Conservation (phyloP, 495 filamentous ascomycete species). For the Poronia punctata region DNA sequence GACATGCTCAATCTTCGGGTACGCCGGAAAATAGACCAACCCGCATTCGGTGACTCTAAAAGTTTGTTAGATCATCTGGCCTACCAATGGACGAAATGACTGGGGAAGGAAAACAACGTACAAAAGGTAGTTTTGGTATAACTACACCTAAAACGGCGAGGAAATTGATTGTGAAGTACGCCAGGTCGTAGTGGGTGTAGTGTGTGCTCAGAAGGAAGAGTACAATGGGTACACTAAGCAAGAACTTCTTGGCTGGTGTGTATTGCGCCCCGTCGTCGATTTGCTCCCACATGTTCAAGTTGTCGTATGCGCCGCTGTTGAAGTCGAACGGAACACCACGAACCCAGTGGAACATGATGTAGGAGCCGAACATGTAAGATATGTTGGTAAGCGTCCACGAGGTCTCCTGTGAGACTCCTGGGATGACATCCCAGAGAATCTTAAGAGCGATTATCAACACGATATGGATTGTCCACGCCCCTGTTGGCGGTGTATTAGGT, state of each 20-base stretch:
- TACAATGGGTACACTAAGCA: constrained; percentile 86
- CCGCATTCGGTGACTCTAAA: constrained; percentile 64
- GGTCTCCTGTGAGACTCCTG: constrained; percentile 89
- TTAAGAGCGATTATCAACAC: constrained; percentile 85
- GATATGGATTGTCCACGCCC: constrained; percentile 95
- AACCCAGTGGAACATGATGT: constrained; percentile 99
- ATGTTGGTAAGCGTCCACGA: constrained; percentile 99
- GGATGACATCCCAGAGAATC: constrained; percentile 92
- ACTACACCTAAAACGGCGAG: constrained; percentile 85
- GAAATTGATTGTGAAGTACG: constrained; percentile 95
- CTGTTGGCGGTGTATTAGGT: constrained; percentile 36
- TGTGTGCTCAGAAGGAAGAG: constrained; percentile 95
- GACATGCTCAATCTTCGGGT: constrained; percentile 44
- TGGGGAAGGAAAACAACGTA: constrained; percentile 41
- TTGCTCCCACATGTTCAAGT: constrained; percentile 99
- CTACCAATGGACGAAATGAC: background rate
- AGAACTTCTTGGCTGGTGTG: constrained; percentile 96
- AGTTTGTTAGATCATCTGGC: constrained; percentile 12
- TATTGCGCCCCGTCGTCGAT: constrained; percentile 99
- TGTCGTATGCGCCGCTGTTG: constrained; percentile 98
- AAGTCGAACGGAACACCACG: constrained; percentile 98
- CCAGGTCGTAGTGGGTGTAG: constrained; percentile 95
- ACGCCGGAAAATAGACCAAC: constrained; percentile 57
- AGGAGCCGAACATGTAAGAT: constrained; percentile 97
- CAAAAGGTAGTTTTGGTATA: constrained; percentile 90